Evolutionary conservation across 352 stramenopile species (phyloP).

Genomic region (Phytophthora aleatoria): DNA sequence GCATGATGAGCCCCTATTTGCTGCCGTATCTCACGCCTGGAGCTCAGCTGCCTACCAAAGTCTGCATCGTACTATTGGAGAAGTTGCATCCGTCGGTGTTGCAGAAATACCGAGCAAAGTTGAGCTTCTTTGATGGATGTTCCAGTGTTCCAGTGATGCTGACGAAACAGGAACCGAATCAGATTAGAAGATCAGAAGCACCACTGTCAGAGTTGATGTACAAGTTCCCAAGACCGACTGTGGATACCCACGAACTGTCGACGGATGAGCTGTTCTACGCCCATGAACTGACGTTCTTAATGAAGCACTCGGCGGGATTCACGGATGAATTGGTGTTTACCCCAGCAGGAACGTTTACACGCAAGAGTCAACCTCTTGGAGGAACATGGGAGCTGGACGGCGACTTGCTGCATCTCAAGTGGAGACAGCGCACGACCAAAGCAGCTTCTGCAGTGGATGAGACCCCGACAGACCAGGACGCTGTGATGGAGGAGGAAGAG

Average conservation of each 20-base stretch:
- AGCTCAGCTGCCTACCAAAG: constrained; percentile 53
- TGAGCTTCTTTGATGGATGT: constrained; percentile 78
- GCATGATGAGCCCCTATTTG: constrained; percentile 52
- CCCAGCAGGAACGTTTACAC: constrained; percentile 61
- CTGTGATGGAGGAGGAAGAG: constrained; percentile 38
- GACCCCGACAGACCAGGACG: constrained; percentile 20
- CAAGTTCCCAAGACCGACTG: constrained; percentile 64
- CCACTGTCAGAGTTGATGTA: constrained; percentile 73
- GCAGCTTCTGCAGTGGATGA: constrained; percentile 12
- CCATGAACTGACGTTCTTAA: constrained; percentile 83
- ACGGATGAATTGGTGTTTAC: constrained; percentile 78
- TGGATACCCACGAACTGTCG: constrained; percentile 61
- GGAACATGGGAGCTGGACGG: constrained; percentile 82
- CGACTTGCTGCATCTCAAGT: constrained; percentile 84
- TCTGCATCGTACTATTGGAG: constrained; percentile 74
- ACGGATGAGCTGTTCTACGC: constrained; percentile 74
- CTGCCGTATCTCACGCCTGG: constrained; percentile 54
- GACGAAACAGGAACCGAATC: constrained; percentile 49
- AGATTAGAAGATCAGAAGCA: constrained; percentile 56
- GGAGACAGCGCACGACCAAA: constrained; percentile 44
- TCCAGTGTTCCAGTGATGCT: constrained; percentile 72
- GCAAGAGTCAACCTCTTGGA: constrained; percentile 68
- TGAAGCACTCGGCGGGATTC: constrained; percentile 74
- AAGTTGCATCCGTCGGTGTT: constrained; percentile 75
- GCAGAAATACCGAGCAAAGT: constrained; percentile 65